Percentiles rank a stretch among this genome's conserved stretches.
Evolutionary conservation across 2,329 filamentous ascomycete genomes (phyloP).

Genomic region (Dactylellina sp.): DNA sequence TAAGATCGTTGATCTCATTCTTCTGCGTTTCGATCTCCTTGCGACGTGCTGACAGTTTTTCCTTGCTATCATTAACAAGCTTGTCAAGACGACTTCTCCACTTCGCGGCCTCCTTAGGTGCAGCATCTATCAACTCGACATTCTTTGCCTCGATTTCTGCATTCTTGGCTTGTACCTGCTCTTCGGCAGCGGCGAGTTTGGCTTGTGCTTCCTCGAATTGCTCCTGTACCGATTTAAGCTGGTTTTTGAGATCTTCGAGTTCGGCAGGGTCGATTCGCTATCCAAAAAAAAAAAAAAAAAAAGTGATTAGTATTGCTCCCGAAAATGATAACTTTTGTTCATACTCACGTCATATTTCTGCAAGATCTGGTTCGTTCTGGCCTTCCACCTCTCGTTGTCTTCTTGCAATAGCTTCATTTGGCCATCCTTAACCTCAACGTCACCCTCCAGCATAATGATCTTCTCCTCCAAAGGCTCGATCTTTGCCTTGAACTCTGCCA

Average conservation of each 20-base stretch:
- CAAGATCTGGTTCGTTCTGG: constrained; percentile 93
- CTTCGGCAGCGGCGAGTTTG: constrained; percentile 62
- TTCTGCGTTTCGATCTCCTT: constrained; percentile 52
- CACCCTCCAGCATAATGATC: constrained; percentile 83
- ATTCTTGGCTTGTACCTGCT: constrained; percentile 57
- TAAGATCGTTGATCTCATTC: constrained; percentile 39
- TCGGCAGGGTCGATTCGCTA: constrained; percentile 88
- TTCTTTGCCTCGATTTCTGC: constrained; percentile 57
- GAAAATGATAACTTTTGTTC: background rate
- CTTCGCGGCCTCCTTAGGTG: constrained; percentile 36
- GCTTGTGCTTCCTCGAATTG: constrained; percentile 69
- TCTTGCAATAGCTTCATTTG: constrained; percentile 90
- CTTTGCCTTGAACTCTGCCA: constrained; percentile 78
- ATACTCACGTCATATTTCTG: constrained; percentile 80
- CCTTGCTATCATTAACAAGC: constrained; percentile 59
- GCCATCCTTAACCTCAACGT: constrained; percentile 82
- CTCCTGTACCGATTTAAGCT: constrained; percentile 74
- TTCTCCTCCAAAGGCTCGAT: constrained; percentile 85
- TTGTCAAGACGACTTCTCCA: constrained; percentile 59
- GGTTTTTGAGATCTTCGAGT: constrained; percentile 86
- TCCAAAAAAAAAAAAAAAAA: no score
- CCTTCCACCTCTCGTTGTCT: constrained; percentile 94
- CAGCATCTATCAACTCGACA: constrained; percentile 56
- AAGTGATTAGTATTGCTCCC: background rate
- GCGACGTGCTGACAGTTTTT: constrained; percentile 50